Base-by-base conservation (phyloP, 192 early-diverging fungal species). In the Backusella luteola region DNA sequence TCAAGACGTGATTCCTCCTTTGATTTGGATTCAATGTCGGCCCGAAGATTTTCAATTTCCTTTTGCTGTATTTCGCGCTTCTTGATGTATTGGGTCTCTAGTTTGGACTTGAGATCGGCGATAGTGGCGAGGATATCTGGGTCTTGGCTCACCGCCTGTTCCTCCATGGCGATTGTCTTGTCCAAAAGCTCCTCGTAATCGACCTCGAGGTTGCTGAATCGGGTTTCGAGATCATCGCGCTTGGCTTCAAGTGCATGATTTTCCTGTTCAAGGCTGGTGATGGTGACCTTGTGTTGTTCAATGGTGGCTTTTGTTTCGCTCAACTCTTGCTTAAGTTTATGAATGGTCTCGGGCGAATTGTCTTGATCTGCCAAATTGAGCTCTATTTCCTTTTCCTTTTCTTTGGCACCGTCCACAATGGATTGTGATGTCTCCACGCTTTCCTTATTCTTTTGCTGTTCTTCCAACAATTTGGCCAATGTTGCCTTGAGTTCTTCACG, bases 101-200 rank as follows among this genome's bases (percentile, higher is more conserved):
- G 86, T 86, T 94, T 94, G 74, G 83, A 77, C 83, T 92, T 94
- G n/a, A 97, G 83, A 63, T 96, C 95, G 34, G 90, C 88, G 77
- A 97, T 93, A 42, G 95, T 95, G 74, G 93, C 90, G 11, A 87
- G 84, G 70, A 89, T 88, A 67, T 90, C 85, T 1, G 85, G 86
- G 21, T 81, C 86, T 9, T 80, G 86, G 17, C 80, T 76, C 4
- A 80, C 75, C 70, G 91, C 86, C 70, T 92, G 86, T 70, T 93
- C 91, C 77, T 90, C 90, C 70, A 71, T 71, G 9, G 88, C 89
- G 80, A 91, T 91, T 11, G 88, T 91, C 67, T 88, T 89, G 68
- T 90, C 88, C 66, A 96, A 79, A 35, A 96, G 81, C 77, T 96
- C 92, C 73, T 95, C 92, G 77, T 95, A 96, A 77, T 96, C 95